Evolutionary conservation across 768 basidiomycete species (phyloP).

Genomic region (Trichaptum fuscoviolaceum): DNA sequence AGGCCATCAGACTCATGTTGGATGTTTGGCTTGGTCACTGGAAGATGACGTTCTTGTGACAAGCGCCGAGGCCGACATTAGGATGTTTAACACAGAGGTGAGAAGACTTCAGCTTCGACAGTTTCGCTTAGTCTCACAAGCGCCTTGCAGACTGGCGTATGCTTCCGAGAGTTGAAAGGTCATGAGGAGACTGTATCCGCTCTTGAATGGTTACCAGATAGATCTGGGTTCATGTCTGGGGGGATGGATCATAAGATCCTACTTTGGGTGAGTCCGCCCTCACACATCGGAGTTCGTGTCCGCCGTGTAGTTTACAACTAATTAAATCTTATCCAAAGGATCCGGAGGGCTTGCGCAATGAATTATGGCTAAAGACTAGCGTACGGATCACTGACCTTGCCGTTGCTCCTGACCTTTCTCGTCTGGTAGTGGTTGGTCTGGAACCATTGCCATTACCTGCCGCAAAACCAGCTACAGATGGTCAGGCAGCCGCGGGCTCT

Average conservation of each 20-base stretch:
- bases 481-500: conserved; percentile 12
- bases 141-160: conserved; percentile 60
- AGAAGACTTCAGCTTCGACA: conserved; percentile 14
- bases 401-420: conserved; percentile 77
- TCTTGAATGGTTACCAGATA: conserved; percentile 84
- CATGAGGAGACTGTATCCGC: conserved; percentile 84
- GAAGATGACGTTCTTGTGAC: conserved; percentile 84
- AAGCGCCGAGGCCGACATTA: conserved; percentile 73
- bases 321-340: conserved; percentile 43
- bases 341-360: conserved; percentile 62
- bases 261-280: conserved; percentile 61
- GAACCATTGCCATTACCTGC: conserved; percentile 25
- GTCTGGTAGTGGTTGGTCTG: conserved; percentile 83
- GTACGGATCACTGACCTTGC: conserved; percentile 86
- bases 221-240: conserved; percentile 84
- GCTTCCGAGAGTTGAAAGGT: conserved; percentile 56
- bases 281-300: conserved; percentile 9
- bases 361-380: conserved; percentile 62
- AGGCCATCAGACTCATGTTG: conserved; percentile 77
- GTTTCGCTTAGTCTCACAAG: conserved; percentile 7
- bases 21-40: conserved; percentile 87
- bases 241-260: conserved; percentile 81
- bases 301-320: conserved; percentile 10
- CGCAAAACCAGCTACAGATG: conserved; percentile 12
- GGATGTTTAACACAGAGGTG: conserved; percentile 89